These are phyloP conservation scores for Xylaria multiplex DNA, from an alignment of 2,329 filamentous ascomycete species.

Conservation along the genomic window DNA sequence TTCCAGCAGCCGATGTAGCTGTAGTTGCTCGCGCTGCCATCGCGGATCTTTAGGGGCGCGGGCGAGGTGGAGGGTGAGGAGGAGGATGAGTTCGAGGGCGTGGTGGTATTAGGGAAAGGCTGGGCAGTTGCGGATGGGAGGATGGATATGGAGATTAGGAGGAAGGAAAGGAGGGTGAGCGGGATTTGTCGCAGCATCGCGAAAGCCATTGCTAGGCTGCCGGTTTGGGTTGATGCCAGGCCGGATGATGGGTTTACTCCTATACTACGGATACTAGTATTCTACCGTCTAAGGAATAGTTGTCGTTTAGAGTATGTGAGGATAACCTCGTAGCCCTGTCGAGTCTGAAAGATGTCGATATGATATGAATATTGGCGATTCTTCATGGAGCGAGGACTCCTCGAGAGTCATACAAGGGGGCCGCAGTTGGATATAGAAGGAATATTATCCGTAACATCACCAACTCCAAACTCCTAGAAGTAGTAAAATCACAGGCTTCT, in stretches of 20 bases:
- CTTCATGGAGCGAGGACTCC: slow-evolving; percentile 2
- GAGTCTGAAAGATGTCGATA: background rate
- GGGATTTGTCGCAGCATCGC: slow-evolving; percentile 14
- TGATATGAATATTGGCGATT: background rate
- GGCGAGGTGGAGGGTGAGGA: slow-evolving; percentile 1
- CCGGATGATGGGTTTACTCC: background rate
- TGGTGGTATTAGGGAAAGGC: background rate
- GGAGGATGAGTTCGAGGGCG: background rate
- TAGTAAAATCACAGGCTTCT: background rate
- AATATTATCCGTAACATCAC: background rate
- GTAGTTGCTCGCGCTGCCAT: slow-evolving; percentile 50
- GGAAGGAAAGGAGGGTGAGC: slow-evolving; percentile 6
- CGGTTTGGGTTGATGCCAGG: background rate
- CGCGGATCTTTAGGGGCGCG: slow-evolving; percentile 18
- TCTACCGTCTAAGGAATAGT: background rate
- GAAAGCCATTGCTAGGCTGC: background rate
- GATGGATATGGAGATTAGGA: slow-evolving; percentile 9
- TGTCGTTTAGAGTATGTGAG: background rate
- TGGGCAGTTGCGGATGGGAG: slow-evolving; percentile 8
- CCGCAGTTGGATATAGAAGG: slow-evolving; percentile 1
- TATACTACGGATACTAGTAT: background rate
- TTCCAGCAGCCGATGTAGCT: slow-evolving; percentile 67
- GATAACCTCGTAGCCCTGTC: background rate
- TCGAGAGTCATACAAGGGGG: slow-evolving; percentile 2
- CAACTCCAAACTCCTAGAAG: slow-evolving; percentile 2